Conservation (phyloP, 2,329 filamentous ascomycete genomes). For the Calonectria naviculata region DNA sequence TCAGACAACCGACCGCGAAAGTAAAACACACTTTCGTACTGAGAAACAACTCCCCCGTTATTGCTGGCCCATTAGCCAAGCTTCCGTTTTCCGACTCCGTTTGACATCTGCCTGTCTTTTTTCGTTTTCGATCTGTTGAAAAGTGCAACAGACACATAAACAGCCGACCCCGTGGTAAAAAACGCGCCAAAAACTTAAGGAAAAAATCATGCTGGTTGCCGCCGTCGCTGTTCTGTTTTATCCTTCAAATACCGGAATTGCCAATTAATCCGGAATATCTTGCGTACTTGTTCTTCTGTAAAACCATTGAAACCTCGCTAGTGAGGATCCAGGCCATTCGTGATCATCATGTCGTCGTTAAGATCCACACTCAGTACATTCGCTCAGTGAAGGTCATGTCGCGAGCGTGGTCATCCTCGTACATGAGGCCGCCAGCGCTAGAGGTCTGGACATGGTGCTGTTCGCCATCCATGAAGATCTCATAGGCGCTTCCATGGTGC, state of each 20-base stretch:
- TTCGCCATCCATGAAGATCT: constrained; percentile 58
- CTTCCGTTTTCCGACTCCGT: constrained; percentile 32
- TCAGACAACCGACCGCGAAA: constrained; percentile 39
- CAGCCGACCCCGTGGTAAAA: constrained; percentile 13
- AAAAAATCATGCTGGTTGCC: constrained; percentile 33
- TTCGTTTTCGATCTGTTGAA: constrained; percentile 20
- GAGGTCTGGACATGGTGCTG: constrained; percentile 36
- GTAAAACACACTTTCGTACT: constrained; percentile 23
- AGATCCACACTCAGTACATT: constrained; percentile 51
- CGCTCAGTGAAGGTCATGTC: constrained; percentile 56
- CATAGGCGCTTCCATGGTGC: constrained; percentile 49
- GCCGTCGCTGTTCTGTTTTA: constrained; percentile 34
- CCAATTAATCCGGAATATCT: constrained; percentile 13
- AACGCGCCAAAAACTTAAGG: not conserved
- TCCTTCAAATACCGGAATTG: constrained; percentile 18
- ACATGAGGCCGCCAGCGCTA: constrained; percentile 48
- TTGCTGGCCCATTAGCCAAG: constrained; percentile 17
- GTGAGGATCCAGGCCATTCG: not conserved
- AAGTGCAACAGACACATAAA: constrained; percentile 22
- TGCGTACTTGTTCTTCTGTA: constrained; percentile 7
- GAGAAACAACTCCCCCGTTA: constrained; percentile 15
- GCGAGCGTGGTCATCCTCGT: constrained; percentile 56
- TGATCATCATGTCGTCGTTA: constrained; percentile 27
- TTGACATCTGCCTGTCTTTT: constrained; percentile 27
- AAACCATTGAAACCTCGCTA: not conserved